Evolutionary conservation across 495 filamentous ascomycete species (phyloP).

Genomic region (Aeminium ludgeri): DNA sequence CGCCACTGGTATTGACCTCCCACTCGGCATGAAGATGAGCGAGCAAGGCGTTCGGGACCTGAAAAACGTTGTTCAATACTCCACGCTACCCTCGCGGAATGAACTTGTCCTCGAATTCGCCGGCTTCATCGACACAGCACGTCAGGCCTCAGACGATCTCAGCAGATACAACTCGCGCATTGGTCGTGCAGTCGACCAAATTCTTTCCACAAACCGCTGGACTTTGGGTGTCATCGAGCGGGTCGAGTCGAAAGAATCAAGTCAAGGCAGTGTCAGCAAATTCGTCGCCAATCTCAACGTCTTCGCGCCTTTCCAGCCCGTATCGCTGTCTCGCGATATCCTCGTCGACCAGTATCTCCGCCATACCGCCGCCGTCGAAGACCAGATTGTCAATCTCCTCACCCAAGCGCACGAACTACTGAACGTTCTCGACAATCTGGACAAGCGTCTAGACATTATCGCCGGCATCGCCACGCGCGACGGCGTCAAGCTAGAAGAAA

Average conservation of each 20-base stretch:
- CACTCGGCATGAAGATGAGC: constrained; percentile 51
- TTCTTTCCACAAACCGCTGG: constrained; percentile 50
- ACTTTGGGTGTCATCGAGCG: constrained; percentile 38
- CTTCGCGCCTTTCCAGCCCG: constrained; percentile 41
- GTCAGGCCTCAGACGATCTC: constrained; percentile 38
- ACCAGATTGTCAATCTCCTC: constrained; percentile 45
- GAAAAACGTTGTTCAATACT: constrained; percentile 44
- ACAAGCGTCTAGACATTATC: constrained; percentile 46
- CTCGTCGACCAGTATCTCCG: constrained; percentile 40
- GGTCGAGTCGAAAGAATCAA: constrained; percentile 26
- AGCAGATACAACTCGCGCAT: constrained; percentile 53
- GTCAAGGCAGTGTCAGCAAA: constrained; percentile 24
- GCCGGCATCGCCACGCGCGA: constrained; percentile 44
- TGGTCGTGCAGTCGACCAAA: constrained; percentile 48
- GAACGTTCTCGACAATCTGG: constrained; percentile 39
- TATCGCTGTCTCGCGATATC: constrained; percentile 32
- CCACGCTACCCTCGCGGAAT: constrained; percentile 30
- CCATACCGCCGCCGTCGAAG: constrained; percentile 46
- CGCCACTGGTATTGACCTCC: constrained; percentile 39
- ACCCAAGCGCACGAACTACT: constrained; percentile 47
- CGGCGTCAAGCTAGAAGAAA: constrained; percentile 29
- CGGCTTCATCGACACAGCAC: constrained; percentile 45
- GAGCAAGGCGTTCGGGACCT: constrained; percentile 59
- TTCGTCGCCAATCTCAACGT: constrained; percentile 27
- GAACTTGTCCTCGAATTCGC: constrained; percentile 52